Base-by-base conservation (phyloP, 2,329 filamentous ascomycete species). In the Sporothrix euskadiensis region DNA sequence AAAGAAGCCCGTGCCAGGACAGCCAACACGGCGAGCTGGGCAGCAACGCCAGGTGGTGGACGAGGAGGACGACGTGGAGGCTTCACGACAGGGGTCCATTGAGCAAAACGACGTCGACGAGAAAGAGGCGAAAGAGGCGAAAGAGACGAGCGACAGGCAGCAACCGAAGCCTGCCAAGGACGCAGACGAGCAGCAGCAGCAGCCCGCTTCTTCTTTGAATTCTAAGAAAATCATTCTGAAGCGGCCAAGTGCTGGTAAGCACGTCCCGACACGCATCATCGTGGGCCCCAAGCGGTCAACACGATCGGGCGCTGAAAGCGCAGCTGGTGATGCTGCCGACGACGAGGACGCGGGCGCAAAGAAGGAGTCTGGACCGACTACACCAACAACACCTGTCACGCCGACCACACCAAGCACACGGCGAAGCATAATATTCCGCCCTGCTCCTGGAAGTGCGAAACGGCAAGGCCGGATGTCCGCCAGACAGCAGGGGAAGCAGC, bases 201-300 rank as follows among this genome's bases (percentile, higher is more conserved):
- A 39, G 35, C 16, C 65, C 4, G 7, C 47, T 35, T 68, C 75
- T 26, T n/a, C 75, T 73, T 79, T 68, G 16, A 80, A 66, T 30
- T 30, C 83, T 49, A 82, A 83, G 74, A 86, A 82, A 77, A 85
- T 87, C 71, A 83, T 86, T 49, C 77, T 86, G 73, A 85, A 84
- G 78, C 80, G 81, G 39, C 83, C 78, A 71, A 78, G 78, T 73
- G 76, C 74, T 66, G 39, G 68, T 10, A 78, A 78, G 76, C 69
- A 75, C 76, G 69, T 74, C 10, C 74, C 75, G 22, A 72, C 74
- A 32, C 69, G 76, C 19, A 73, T 74, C 39, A 76, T 77, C 41
- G 77, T 78, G 26, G 73, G 76, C 0, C 72, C 66, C 1, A 69
- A 69, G 19, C 72, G 68, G 14, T 39, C 77, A 1, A 76, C 78